Base-by-base conservation (phyloP, 805 yeast species). In the Teunomyces pallodes region DNA sequence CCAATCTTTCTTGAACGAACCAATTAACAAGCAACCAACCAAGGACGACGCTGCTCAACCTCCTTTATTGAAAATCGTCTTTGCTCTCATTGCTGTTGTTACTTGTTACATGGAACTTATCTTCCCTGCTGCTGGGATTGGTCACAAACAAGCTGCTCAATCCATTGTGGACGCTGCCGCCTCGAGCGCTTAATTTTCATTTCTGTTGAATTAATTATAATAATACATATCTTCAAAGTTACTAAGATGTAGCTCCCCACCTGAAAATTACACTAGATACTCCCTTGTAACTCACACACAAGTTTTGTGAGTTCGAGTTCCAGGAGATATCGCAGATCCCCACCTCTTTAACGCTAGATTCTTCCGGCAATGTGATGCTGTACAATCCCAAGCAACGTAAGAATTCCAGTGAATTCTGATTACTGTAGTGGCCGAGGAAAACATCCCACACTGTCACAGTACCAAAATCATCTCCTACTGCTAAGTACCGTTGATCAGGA, bases 401-500 rank as follows among this genome's bases (percentile, higher is more conserved):
- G 7, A 50, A 35, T 9, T 54, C 58, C 10, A 27, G 48, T 32
- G 35, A 51, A 42, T 13, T 48, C 47, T 9, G 45, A 14, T 16
- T 51, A 51, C 29, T 47, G 39, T 29, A 54, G 45, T 12, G 49
- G 36, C 9, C 56, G 49, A 0, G 80, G 55, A 28, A 30, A 5
- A 42, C 45, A 49, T 77, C 76, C 77, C 84, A 83, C 0, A 86
- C 58, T 9, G 77, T 64, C 2, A 86, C 71, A 24, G 71, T 70
- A 0, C 92, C 90, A 35, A 80, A 80, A 46, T 80, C 78, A 36
- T 84, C 87, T 1, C 89, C 95, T 1, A 86, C 69, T 0, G 83
- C 90, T 26, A 84, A 62, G 55, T 66, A 72, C 9, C 66, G 59
- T 40, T 64, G 62, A 57, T 80, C 72, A 0, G 80, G 77, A 0